Percentiles rank a stretch among this genome's conserved stretches.
phyloP scores from a whole-genome alignment of 2,329 filamentous ascomycete genomes.

The Alternaria triticimaculans region DNA sequence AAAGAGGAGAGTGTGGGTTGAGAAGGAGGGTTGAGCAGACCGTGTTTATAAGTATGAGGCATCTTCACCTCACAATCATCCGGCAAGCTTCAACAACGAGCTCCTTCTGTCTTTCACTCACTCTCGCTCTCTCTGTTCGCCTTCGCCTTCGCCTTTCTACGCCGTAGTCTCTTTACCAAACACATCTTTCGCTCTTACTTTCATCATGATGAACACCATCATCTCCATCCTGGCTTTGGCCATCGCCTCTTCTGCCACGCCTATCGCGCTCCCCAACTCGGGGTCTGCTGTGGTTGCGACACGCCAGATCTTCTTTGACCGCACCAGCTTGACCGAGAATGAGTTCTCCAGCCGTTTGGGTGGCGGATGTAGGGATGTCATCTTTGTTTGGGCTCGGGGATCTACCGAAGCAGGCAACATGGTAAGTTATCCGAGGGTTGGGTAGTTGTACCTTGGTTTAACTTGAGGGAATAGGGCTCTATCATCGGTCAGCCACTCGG shows the following conservation, averaged over 20 bases:
- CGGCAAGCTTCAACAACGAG: constrained; percentile 1
- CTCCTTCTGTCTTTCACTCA: neutral
- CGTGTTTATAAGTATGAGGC: neutral
- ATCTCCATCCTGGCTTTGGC: constrained; percentile 2
- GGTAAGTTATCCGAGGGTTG: neutral
- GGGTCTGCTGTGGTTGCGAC: neutral
- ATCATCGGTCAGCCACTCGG: constrained; percentile 4
- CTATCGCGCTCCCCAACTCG: neutral
- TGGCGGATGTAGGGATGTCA: constrained; percentile 1
- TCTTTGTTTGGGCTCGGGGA: constrained; percentile 8
- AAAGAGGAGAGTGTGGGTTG: neutral
- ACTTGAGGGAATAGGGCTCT: neutral
- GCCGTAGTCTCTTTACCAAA: neutral
- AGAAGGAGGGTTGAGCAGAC: neutral
- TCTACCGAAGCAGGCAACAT: constrained; percentile 6
- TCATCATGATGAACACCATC: neutral
- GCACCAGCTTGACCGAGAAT: constrained; percentile 1
- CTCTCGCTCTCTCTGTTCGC: neutral
- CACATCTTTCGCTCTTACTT: neutral
- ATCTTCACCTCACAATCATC: neutral
- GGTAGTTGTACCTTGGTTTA: neutral
- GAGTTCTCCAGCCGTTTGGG: neutral
- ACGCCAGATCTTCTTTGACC: constrained; percentile 1
- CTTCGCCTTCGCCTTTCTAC: neutral
- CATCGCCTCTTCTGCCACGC: neutral